Evolutionary conservation across 495 filamentous ascomycete genomes (phyloP).

Genomic region (Arthonia radiata): DNA sequence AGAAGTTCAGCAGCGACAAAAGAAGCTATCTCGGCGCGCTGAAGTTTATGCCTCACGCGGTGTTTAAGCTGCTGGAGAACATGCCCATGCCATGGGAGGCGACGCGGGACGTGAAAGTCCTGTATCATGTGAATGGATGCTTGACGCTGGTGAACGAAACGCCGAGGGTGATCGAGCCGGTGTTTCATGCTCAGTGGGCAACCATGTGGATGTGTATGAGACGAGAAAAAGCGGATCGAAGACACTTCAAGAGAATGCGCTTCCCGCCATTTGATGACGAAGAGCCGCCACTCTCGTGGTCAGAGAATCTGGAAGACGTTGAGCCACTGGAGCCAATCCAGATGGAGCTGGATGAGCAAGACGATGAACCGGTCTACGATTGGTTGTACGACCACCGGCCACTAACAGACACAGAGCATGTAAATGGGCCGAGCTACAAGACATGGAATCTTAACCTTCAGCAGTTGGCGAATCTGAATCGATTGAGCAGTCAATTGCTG

Average conservation of each 20-base stretch:
- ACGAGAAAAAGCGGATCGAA: constrained; percentile 84
- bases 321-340: constrained; percentile 96
- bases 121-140: constrained; percentile 97
- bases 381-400: constrained; percentile 98
- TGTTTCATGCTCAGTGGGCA: constrained; percentile 97
- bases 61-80: constrained; percentile 93
- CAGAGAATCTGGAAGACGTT: constrained; percentile 96
- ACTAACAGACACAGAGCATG: constrained; percentile 72
- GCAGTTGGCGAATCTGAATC: constrained; percentile 90
- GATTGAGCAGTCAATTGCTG: constrained; percentile 71
- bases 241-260: constrained; percentile 96
- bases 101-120: constrained; percentile 79
- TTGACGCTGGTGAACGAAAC: constrained; percentile 93
- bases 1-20: constrained; percentile 98
- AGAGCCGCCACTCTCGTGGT: constrained; percentile 91
- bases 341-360: constrained; percentile 93
- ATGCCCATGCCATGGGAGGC: constrained; percentile 99
- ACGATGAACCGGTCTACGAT: constrained; percentile 73
- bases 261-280: constrained; percentile 99
- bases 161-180: constrained; percentile 88
- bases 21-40: constrained; percentile 89
- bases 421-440: constrained; percentile 94
- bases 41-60: constrained; percentile 99
- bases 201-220: constrained; percentile 99
- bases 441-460: constrained; percentile 81